Evolutionary conservation across 306 rosid species (phyloP).

Genomic region (Acacia melanoxylon): DNA sequence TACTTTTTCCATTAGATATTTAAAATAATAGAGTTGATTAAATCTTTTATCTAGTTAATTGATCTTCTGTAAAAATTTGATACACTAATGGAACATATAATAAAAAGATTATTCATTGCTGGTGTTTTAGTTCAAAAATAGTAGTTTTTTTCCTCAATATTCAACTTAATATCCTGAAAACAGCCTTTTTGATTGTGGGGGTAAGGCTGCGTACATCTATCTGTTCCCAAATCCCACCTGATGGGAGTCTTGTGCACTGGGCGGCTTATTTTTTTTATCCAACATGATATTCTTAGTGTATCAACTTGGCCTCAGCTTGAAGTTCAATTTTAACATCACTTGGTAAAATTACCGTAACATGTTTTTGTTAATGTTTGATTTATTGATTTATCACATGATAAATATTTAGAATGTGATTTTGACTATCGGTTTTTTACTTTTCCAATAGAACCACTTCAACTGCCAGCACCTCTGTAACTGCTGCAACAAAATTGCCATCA

Average conservation of each 20-base stretch:
- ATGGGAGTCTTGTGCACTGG: too few relatives aligned
- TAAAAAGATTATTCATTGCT: neutral
- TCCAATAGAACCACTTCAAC: constrained; percentile 66
- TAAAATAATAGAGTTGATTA: neutral
- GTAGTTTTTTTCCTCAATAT: too few relatives aligned
- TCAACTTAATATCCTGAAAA: too few relatives aligned
- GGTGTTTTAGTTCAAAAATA: neutral
- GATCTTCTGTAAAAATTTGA: neutral
- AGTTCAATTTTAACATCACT: neutral
- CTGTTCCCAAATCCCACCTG: too few relatives aligned
- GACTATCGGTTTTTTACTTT: constrained; percentile 31
- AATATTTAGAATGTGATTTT: constrained; percentile 26
- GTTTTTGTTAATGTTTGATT: constrained; percentile 1
- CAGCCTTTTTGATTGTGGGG: too few relatives aligned
- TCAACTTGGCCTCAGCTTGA: neutral
- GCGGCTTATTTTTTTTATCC: too few relatives aligned
- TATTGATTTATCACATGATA: neutral
- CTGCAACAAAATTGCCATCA: constrained; percentile 78
- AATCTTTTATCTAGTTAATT: neutral
- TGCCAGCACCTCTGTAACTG: constrained; percentile 51
- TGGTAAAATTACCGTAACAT: neutral
- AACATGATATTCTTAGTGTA: neutral
- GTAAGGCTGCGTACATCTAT: too few relatives aligned
- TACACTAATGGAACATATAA: neutral
- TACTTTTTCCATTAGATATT: neutral